These are phyloP conservation scores for Pulveroboletus sp. DNA, from an alignment of 768 basidiomycete species.

Conservation along the genomic window DNA sequence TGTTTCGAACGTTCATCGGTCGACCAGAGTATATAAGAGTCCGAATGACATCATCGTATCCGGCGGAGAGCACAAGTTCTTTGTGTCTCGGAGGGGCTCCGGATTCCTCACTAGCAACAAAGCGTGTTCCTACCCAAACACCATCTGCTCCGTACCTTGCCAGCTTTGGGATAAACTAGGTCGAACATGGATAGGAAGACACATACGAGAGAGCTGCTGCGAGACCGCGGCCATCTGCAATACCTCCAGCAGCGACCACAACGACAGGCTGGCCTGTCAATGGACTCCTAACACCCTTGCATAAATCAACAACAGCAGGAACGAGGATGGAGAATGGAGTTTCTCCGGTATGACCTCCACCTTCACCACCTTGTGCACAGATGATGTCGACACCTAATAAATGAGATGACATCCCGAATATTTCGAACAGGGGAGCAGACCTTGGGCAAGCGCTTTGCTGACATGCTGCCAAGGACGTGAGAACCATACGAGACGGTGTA, in stretches of 20 bases:
- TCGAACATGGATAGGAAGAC: not conserved
- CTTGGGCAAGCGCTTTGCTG: conserved; percentile 67
- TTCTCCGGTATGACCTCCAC: conserved; percentile 86
- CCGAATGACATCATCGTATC: conserved; percentile 68
- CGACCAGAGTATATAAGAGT: conserved; percentile 76
- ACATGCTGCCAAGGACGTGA: conserved; percentile 49
- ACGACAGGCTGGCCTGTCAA: conserved; percentile 71
- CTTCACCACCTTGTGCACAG: conserved; percentile 84
- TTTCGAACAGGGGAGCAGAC: conserved; percentile 26
- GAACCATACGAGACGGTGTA: not conserved
- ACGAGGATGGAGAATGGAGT: conserved; percentile 78
- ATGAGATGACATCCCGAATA: not conserved
- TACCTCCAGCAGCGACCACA: conserved; percentile 82
- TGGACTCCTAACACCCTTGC: conserved; percentile 62
- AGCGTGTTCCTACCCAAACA: conserved; percentile 87
- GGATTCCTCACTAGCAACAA: conserved; percentile 78
- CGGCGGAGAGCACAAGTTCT: conserved; percentile 58
- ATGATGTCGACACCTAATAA: conserved; percentile 78
- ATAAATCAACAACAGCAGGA: conserved; percentile 78
- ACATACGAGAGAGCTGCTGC: conserved; percentile 66
- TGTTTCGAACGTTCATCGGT: conserved; percentile 77
- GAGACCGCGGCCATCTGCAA: conserved; percentile 77
- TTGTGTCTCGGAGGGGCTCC: conserved; percentile 75
- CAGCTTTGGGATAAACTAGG: not conserved
- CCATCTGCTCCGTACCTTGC: conserved; percentile 74